Percentiles rank a stretch among this genome's conserved stretches.
phyloP scores from a whole-genome alignment of 306 rosid genomes.

The Pyrus bretschneideri region DNA sequence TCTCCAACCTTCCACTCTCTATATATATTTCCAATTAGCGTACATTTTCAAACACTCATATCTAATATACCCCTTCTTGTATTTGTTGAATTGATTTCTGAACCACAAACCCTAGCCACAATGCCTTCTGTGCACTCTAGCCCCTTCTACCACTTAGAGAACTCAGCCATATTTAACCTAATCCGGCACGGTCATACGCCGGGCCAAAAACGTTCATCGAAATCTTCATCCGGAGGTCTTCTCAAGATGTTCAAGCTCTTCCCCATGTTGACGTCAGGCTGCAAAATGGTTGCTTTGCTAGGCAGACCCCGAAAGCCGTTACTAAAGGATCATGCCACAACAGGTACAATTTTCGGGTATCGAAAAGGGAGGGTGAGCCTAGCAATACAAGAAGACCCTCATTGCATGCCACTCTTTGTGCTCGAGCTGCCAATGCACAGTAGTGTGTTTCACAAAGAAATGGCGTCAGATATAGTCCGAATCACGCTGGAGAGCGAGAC shows the following conservation, averaged over 20 bases:
- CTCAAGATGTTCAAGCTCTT: constrained; percentile 70
- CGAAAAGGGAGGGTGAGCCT: constrained; percentile 79
- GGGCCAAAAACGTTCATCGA: constrained; percentile 26
- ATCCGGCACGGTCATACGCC: constrained; percentile 36
- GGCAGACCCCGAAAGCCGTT: constrained; percentile 74
- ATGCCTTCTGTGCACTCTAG: constrained; percentile 72
- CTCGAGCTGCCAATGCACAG: constrained; percentile 81
- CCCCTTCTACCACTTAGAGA: constrained; percentile 74
- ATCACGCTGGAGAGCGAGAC: constrained; percentile 97
- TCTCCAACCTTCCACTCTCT: not conserved
- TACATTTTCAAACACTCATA: not conserved
- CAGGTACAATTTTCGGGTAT: constrained; percentile 82
- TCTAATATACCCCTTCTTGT: not conserved
- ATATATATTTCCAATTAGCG: not conserved
- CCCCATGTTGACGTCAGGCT: constrained; percentile 87
- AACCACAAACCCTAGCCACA: constrained; percentile 3
- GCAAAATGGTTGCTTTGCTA: constrained; percentile 86
- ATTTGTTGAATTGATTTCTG: constrained; percentile 3
- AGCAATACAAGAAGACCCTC: constrained; percentile 90
- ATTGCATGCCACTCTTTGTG: constrained; percentile 70
- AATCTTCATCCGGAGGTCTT: constrained; percentile 47
- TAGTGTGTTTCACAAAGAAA: constrained; percentile 66
- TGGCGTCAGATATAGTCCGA: constrained; percentile 71
- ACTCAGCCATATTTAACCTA: constrained; percentile 52
- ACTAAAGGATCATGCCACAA: constrained; percentile 76